phyloP scores from a whole-genome alignment of 202 grass and related monocot species.

The Alloteropsis angusta region DNA sequence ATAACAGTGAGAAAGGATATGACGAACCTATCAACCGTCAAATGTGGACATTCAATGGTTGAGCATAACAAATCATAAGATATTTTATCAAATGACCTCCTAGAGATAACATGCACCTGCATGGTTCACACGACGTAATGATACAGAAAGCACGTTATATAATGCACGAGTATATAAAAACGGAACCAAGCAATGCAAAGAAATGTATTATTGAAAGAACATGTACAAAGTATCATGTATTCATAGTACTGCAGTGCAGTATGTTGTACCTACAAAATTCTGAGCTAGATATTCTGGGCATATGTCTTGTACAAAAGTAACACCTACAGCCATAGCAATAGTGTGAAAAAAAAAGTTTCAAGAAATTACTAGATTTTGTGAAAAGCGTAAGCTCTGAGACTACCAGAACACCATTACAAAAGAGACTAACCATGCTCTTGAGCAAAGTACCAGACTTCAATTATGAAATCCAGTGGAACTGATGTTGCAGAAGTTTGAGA shows the following conservation, averaged over 20 bases:
- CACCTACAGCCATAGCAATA: constrained; percentile 41
- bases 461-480: constrained; percentile 40
- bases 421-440: constrained; percentile 53
- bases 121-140: background rate
- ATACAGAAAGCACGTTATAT: background rate
- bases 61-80: constrained; percentile 53
- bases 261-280: constrained; percentile 81
- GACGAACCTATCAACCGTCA: constrained; percentile 58
- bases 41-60: constrained; percentile 30
- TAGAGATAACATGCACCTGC: constrained; percentile 35
- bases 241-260: constrained; percentile 9
- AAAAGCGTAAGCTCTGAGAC: background rate
- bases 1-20: background rate
- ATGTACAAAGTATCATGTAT: background rate
- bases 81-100: constrained; percentile 42
- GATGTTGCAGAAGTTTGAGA: constrained; percentile 14
- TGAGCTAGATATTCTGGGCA: constrained; percentile 58
- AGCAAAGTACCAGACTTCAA: constrained; percentile 54
- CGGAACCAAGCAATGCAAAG: background rate
- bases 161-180: background rate
- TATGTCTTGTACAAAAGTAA: constrained; percentile 49
- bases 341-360: background rate
- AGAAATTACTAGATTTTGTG: background rate
- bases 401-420: background rate
- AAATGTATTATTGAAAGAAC: constrained; percentile 14